phyloP scores from a whole-genome alignment of 176 grass and related monocot species.

The Lolium multiflorum region DNA sequence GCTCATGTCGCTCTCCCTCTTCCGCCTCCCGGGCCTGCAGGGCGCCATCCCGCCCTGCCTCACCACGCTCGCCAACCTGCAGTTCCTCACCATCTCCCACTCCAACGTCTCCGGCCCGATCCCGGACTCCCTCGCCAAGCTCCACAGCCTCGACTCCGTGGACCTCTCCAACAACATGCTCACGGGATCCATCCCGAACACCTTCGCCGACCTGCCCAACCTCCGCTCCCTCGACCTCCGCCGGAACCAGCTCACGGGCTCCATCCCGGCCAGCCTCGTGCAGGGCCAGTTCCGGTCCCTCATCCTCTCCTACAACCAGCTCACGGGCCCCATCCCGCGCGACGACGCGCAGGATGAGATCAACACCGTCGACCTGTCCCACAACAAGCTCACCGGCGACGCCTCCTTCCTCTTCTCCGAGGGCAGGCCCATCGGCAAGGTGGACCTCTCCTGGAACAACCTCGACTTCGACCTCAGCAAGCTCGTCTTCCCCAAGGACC shows the following conservation, averaged over 20 bases:
- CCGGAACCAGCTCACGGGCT: slow-evolving; percentile 53
- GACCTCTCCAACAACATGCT: slow-evolving; percentile 70
- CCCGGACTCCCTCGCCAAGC: slow-evolving; percentile 52
- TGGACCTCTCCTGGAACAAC: slow-evolving; percentile 82
- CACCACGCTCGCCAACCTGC: slow-evolving; percentile 57
- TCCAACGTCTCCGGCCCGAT: slow-evolving; percentile 64
- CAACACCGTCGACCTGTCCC: slow-evolving; percentile 65
- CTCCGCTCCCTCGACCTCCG: slow-evolving; percentile 61
- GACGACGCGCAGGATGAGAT: slow-evolving; percentile 63
- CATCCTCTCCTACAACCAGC: slow-evolving; percentile 62
- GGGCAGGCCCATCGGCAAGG: slow-evolving; percentile 53
- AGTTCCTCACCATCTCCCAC: slow-evolving; percentile 68
- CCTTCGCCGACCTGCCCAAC: slow-evolving; percentile 56
- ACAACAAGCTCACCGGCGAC: slow-evolving; percentile 74
- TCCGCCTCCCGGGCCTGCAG: slow-evolving; percentile 53
- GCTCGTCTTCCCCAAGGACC: slow-evolving; percentile 58
- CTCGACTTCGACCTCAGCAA: slow-evolving; percentile 73
- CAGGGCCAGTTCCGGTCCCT: slow-evolving; percentile 57
- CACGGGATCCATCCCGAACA: slow-evolving; percentile 48
- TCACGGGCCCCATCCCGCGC: slow-evolving; percentile 63
- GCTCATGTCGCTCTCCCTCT: slow-evolving; percentile 60
- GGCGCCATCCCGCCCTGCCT: slow-evolving; percentile 70
- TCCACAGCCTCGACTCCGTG: slow-evolving; percentile 50
- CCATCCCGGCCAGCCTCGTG: slow-evolving; percentile 60
- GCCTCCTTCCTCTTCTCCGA: slow-evolving; percentile 59